Evolutionary conservation across 129 eudicot genomes (phyloP), one percentile per base, ranked within the genome.

Genomic region (Mikania micrantha): DNA sequence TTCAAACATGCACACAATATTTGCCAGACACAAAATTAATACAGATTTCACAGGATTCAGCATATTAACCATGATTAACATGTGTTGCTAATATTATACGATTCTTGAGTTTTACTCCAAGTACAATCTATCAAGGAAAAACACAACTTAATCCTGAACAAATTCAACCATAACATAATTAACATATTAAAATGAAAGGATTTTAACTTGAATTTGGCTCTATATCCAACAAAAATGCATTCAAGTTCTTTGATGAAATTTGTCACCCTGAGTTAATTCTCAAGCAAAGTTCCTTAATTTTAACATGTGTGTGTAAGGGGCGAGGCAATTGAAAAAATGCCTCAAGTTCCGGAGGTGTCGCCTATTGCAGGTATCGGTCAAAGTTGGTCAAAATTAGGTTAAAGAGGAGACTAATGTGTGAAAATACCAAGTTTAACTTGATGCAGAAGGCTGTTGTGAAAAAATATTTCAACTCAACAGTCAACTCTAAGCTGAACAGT

Each of bases 61-160:
- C 53, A 54, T 36, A 56, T 27, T 15, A 28, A n/a, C n/a, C 24
- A 69, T 28, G 9, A 54, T 38, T 16, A 69, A 24, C 63, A 24
- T n/a, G 17, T n/a, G 74, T n/a, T 35, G 64, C 73, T 36, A 54
- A 50, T 38, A 22, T 32, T 34, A 16, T 36, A 56, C 38, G 66
- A 21, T 38, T 69, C 17, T 54, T 24, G 17, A n/a, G 20, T 54
- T 38, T 17, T 69, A 69, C 28, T 36, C 27, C 21, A 40, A 4
- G 29, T 41, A 70, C 22, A 40, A 38, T 27, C 27, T 38, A 69
- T 53, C 31, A 54, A 56, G 16, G 15, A 32, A 60, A 31, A 45
- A 13, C n/a, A 12, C 16, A 58, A 6, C 58, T 39, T 15, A 41
- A 40, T 27, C 25, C 24, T 15, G 54, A 58, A 12, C 29, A 58